These are phyloP conservation scores for Diaporthe humulicola DNA, from an alignment of 2,329 filamentous ascomycete genomes.

Conservation along the genomic window DNA sequence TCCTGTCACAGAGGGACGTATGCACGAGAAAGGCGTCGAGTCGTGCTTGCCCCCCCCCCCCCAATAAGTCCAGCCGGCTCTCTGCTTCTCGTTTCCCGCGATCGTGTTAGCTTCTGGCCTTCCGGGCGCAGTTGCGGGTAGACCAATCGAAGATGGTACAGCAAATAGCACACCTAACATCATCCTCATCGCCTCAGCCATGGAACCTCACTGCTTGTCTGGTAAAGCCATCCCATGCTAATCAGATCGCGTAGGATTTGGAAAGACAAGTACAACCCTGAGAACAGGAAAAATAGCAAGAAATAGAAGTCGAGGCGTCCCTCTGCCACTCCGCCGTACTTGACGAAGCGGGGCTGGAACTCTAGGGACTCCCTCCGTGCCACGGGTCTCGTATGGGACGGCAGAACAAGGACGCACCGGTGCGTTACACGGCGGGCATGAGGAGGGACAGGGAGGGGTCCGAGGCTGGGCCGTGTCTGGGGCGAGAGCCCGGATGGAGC, in stretches of 20 bases:
- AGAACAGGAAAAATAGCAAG: slow-evolving; percentile 59
- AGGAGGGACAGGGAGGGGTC: neutral
- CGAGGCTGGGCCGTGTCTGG: slow-evolving; percentile 14
- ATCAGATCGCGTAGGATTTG: slow-evolving; percentile 79
- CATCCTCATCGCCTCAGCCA: neutral
- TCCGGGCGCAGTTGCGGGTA: neutral
- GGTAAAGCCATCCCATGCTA: slow-evolving; percentile 12
- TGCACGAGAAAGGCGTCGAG: slow-evolving; percentile 12
- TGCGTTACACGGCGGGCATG: slow-evolving; percentile 8
- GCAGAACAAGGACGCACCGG: neutral
- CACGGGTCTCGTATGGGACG: neutral
- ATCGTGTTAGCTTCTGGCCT: neutral
- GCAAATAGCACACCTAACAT: neutral
- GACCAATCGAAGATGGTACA: neutral
- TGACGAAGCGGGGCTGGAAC: neutral
- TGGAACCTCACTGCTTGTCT: slow-evolving; percentile 30
- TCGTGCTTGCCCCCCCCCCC: neutral
- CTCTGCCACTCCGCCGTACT: neutral
- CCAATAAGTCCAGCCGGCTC: slow-evolving; percentile 25
- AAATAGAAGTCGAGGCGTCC: slow-evolving; percentile 47
- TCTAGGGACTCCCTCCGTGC: neutral
- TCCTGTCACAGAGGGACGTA: slow-evolving; percentile 22
- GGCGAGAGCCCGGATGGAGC: slow-evolving; percentile 4
- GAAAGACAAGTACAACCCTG: slow-evolving; percentile 91
- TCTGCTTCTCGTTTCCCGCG: neutral